A percentile compares a stretch with the other conserved stretches of the same genome.
Evolutionary conservation across 768 basidiomycete genomes (phyloP).

Genomic region (Suillus subluteus): DNA sequence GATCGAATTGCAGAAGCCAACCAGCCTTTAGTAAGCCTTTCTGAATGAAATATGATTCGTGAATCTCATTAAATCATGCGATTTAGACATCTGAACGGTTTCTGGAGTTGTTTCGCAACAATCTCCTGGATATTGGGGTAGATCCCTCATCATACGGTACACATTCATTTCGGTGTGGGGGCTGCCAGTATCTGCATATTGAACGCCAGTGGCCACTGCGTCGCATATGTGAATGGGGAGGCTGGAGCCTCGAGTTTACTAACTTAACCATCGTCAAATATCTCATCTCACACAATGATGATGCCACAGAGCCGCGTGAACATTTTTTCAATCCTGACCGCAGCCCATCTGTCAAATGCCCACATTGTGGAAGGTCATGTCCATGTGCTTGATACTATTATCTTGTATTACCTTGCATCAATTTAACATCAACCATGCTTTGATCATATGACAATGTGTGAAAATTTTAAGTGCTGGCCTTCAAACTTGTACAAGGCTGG

Average conservation of each 20-base stretch:
- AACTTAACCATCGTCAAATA: slow-evolving; percentile 46
- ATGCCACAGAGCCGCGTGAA: slow-evolving; percentile 34
- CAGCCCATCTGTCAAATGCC: slow-evolving; percentile 27
- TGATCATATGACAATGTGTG: too few relatives aligned
- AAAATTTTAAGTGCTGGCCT: too few relatives aligned
- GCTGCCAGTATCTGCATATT: slow-evolving; percentile 38
- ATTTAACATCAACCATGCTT: too few relatives aligned
- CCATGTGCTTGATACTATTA: slow-evolving; percentile 19
- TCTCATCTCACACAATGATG: slow-evolving; percentile 45
- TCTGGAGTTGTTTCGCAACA: slow-evolving; percentile 43
- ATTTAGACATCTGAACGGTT: slow-evolving; percentile 40
- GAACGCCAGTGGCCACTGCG: slow-evolving; percentile 10
- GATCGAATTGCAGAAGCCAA: slow-evolving; percentile 29
- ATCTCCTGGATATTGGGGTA: slow-evolving; percentile 41
- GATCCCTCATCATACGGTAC: slow-evolving; percentile 26
- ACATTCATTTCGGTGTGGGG: slow-evolving; percentile 26
- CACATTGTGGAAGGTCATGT: slow-evolving; percentile 35
- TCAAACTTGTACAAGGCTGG: too few relatives aligned
- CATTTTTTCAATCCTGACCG: slow-evolving; percentile 41
- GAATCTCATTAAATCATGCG: too few relatives aligned
- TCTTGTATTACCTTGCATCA: too few relatives aligned
- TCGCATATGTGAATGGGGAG: slow-evolving; percentile 51
- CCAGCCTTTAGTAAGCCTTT: slow-evolving; percentile 29
- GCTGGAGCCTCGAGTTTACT: slow-evolving; percentile 44
- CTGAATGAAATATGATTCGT: too few relatives aligned